Evolutionary conservation across 1,139 yeast genomes (phyloP), one percentile per base, ranked within the genome.

Genomic region (Yamadazyma siamensis): DNA sequence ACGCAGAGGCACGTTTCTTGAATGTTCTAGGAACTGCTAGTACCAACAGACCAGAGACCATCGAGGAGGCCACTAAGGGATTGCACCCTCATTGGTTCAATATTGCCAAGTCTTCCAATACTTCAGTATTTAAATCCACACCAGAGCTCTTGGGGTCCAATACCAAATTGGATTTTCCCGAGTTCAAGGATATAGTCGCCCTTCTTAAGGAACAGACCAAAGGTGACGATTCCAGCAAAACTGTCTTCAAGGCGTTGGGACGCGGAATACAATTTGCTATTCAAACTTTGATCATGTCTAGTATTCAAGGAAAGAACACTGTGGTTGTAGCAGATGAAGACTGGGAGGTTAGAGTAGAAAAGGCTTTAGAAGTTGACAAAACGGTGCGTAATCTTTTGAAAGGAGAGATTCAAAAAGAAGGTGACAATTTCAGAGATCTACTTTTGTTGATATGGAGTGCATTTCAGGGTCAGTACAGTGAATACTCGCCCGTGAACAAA

Each of bases 31-130:
- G 88, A 6, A 57, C 86, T 8, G 59, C 75, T 12, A 48, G 65
- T 16, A 56, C 54, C 3, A 83, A 82, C 43, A 65, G 84, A 31
- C 68, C 86, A 2, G 95, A 87, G 42, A 75, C 81, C 0, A 62
- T 80, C 10, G 95, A 88, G 47, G 96, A 88, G 52, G 82, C 96
- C 0, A 56, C 56, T n/a, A 76, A 76, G 38, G 97, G 97, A 0
- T 62, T 91, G 17, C 80, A 86, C 49, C 96, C 96, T 0, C 75
- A 84, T 47, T 74, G 81, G 77, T 79, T 74, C 48, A 63, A 60
- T 30, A 54, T 66, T 6, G 49, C 65, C 27, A 73, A 66, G 43
- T 62, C 77, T 0, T 55, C 73, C 4, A 64, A 62, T 27, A 57
- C 64, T 0, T 36, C 39, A 0, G 71, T 64, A n/a, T 61, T 61